Base-by-base conservation (phyloP, 768 basidiomycete genomes). In the Crepidotus variabilis region DNA sequence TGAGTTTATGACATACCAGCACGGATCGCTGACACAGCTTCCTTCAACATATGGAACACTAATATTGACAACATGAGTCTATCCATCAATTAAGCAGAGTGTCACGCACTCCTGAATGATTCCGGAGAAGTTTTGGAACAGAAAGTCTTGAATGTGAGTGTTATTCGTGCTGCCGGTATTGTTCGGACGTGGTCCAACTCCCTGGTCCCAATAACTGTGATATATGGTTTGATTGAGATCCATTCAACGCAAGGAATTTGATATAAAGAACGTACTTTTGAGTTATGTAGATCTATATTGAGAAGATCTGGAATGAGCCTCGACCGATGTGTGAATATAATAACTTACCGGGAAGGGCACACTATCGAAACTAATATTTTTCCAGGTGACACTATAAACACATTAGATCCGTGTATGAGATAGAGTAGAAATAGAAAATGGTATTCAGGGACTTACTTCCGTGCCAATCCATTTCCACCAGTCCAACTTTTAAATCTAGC, bases 401-500 rank as follows among this genome's bases (percentile, higher is more conserved):
- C 28, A 36, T 22, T 34, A n/a, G 20, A 10, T 51, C 39, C 20
- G 16, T 7, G 33, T 32, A 61, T 24, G n/a, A 28, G 5, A 10
- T 34, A 43, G 7, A 33, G 22, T 49, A 2, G 1, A 47, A 39
- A 24, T 47, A 11, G 14, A 13, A 2, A 7, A 22, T n/a, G 43
- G 10, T 60, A 8, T 28, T 4, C 3, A 4, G 28, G 8, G 28
- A 28, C 75, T 6, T 57, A 84, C 83, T 85, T 85, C 47, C 75
- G 67, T 1, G 82, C 82, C 2, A 80, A 52, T 0, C 85, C 84
- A 55, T 82, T 81, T 32, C 84, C 84, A 0, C 84, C 84, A 0
- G 81, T 79, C 83, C 83, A 85, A 63, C 84, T 85, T 71, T 85
- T 85, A 72, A 85, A 86, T 9, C 84, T 77, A n/a, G 83, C 84